Base-by-base conservation (phyloP, 495 filamentous ascomycete genomes). In the Aspergillus saccharolyticus region DNA sequence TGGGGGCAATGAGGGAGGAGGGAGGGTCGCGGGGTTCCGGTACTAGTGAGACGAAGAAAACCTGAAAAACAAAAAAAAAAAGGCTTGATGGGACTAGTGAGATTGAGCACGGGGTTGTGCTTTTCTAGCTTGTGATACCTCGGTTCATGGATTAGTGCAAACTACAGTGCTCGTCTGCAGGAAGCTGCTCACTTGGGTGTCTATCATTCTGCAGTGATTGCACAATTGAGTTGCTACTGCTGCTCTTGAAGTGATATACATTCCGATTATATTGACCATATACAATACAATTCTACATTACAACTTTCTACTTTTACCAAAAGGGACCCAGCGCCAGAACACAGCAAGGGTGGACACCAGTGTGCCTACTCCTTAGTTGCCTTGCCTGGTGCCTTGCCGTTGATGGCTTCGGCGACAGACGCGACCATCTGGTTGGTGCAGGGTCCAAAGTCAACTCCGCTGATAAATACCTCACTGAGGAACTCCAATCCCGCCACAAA, bases 401-500 rank as follows among this genome's bases (percentile, higher is more conserved):
- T 58, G 45, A 53, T 28, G 18, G 46, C 47, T 16, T 60, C 33
- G 25, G 54, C 20, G 14, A 59, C 28, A 14, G 53, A 20, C 2
- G 54, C 47, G 42, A 28, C 44, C 22, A 54, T n/a, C 17, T 50
- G 22, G 22, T 20, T 46, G 39, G 54, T 20, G 14, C 51, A 21
- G 17, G 66, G 30, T 2, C 77, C 81, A 57, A 96, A 86, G 57
- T 91, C 85, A 12, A 96, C 84, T 0, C 93, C 93, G 8, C 83
- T 80, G 52, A 95, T 85, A 58, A 97, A 89, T 28, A 88, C 73
- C 70, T 89, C 91, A 58, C 90, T 93, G 25, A 96, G 78, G 33
- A 87, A 85, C 74, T 99, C 95, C 56, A 99, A 74, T 19, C 78
- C 86, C 1, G 91, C 88, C 44, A 99, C 93, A 71, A 97, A 99